Evolutionary conservation across 306 rosid species (phyloP).

Genomic region (Erythrophleum fordii): DNA sequence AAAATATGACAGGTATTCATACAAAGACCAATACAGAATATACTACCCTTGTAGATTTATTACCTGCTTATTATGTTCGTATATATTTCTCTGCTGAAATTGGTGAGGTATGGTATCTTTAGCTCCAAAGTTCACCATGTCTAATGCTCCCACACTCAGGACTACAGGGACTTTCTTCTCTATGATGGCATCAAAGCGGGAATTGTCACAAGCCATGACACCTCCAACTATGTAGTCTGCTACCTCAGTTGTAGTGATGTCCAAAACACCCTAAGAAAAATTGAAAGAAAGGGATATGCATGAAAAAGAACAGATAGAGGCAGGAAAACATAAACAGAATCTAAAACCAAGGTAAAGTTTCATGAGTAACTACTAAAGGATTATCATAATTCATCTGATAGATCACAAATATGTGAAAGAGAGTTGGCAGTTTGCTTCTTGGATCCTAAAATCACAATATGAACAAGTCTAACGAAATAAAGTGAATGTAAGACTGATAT

Average conservation of each 20-base stretch:
- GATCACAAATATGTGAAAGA: conserved; percentile 17
- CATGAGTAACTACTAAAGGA: conserved; percentile 8
- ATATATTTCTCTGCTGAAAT: conserved; percentile 70
- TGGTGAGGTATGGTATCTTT: conserved; percentile 71
- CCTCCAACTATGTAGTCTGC: conserved; percentile 87
- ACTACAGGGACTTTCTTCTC: conserved; percentile 79
- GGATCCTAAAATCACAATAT: conserved; percentile 5
- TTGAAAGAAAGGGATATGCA: conserved; percentile 17
- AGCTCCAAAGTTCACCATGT: conserved; percentile 91
- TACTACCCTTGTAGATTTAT: conserved; percentile 31
- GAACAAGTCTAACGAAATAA: not conserved
- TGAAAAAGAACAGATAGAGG: conserved; percentile 30
- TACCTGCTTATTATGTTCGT: conserved; percentile 91
- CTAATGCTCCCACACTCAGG: conserved; percentile 86
- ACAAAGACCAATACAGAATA: conserved; percentile 29
- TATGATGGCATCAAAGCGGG: conserved; percentile 77
- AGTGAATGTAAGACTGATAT: not conserved
- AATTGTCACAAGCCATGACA: conserved; percentile 84
- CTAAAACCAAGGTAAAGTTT: conserved; percentile 19
- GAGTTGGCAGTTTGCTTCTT: not conserved
- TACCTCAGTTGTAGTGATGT: conserved; percentile 91
- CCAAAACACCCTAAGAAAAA: conserved; percentile 73
- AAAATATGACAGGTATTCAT: conserved; percentile 35
- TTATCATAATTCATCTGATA: conserved; percentile 16
- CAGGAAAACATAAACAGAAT: conserved; percentile 18